Evolutionary conservation across 2,329 filamentous ascomycete species (phyloP), one percentile per base, ranked within the genome.

Genomic region (Verticillium zaregamsianum): DNA sequence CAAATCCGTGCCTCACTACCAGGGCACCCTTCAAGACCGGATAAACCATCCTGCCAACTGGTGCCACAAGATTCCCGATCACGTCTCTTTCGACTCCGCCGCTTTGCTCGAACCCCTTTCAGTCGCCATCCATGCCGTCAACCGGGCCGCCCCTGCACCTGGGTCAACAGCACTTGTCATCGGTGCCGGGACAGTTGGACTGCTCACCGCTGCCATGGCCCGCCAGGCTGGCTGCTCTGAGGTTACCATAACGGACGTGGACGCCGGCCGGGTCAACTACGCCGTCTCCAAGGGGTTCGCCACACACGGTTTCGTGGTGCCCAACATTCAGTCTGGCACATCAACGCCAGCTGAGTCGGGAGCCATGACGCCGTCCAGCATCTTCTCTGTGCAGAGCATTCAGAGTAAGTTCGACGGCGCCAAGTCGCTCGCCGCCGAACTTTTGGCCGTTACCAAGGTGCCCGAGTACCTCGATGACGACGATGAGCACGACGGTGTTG

Each of bases 41-140:
- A 86, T 88, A 66, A 88, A 88, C 66, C 85, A 87, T 68, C 85
- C 84, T 5, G 85, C 84, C 6, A 72, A 74, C 35, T 88, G 85
- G 85, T 87, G 85, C 64, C 83, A 88, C 70, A 86, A 84, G 84
- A 78, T 88, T n/a, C 86, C 86, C 0, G 80, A 84, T 25, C 77
- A 80, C 66, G 76, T 88, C 56, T 85, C 84, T 0, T 86, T 85
- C 63, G 83, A 86, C 62, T 79, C 81, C 12, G 86, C 85, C 11
- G 84, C 86, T 25, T 79, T 88, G 3, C 77, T 88, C 2, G 86
- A 88, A 69, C 86, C 86, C 1, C 76, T 88, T 5, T 86, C 84
- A 0, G 86, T 88, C 25, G 85, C 84, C 23, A 83, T 88, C 57
- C 86, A 88, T 66, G 83, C 85, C 4, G 76, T 86, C 61, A 86